Evolutionary conservation across 2,329 filamentous ascomycete genomes (phyloP).

Genomic region (Triangularia setosa): DNA sequence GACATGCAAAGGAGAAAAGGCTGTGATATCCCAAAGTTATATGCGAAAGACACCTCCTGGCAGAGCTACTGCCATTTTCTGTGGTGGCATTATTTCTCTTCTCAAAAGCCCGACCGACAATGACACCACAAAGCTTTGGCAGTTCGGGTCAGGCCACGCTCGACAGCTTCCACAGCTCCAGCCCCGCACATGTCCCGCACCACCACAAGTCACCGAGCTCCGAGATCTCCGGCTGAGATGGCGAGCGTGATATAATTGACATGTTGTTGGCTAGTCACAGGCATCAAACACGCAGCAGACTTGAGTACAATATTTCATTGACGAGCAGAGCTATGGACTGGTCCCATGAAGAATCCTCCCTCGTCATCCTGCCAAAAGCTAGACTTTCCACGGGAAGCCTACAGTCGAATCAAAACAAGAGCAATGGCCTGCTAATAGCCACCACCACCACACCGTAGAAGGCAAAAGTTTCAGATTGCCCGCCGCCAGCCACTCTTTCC

Average conservation of each 20-base stretch:
- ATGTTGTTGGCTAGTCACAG: too few species aligned
- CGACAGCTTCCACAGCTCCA: background rate
- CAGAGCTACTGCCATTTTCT: background rate
- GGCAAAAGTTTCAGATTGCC: background rate
- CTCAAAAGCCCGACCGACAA: background rate
- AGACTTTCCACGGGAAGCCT: background rate
- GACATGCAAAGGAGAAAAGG: background rate
- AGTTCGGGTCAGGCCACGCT: background rate
- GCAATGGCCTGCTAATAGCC: slow-evolving; percentile 3
- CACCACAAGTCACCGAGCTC: background rate
- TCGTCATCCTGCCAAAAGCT: background rate
- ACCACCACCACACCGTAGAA: background rate
- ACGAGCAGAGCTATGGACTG: background rate
- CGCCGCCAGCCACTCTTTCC: background rate
- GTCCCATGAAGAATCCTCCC: background rate
- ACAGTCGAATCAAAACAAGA: background rate
- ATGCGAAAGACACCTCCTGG: background rate
- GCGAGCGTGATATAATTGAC: background rate
- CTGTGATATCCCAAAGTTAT: background rate
- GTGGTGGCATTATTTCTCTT: background rate
- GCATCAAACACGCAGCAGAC: background rate
- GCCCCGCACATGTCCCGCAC: background rate
- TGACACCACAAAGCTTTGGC: background rate
- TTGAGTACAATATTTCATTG: background rate
- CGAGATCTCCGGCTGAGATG: background rate